Base-by-base conservation (phyloP, 2,329 filamentous ascomycete genomes). In the Botryotinia convoluta region DNA sequence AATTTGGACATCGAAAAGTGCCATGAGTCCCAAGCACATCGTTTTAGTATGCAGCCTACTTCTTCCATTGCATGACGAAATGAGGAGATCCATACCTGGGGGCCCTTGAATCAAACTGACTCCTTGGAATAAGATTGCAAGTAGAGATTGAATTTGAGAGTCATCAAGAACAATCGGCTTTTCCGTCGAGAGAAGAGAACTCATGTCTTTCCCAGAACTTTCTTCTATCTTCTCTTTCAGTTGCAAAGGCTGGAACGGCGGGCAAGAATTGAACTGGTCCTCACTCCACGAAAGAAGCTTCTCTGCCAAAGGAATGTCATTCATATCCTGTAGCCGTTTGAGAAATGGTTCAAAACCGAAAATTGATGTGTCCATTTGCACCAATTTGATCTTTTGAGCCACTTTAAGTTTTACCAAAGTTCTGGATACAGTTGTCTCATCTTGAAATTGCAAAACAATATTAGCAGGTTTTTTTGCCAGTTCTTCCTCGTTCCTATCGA, bases 281-380 rank as follows among this genome's bases (percentile, higher is more conserved):
- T 76, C 45, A 75, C 73, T 59, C 76, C 80, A 81, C 14, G 80
- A 77, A 3, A 92, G 80, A 0, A 92, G 77, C 45, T 87, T 83
- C 2, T 87, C 79, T 4, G 86, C 82, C 0, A 94, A 82, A 0
- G 90, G 87, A 0, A 93, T 71, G 2, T 89, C 85, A 0, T 79
- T 82, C 37, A 89, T 88, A 0, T 83, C 81, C 78, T 92, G 86
- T 1, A 94, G 82, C 1, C 87, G 85, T 65, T 86, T 81, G 7
- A 94, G 79, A 1, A 94, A 85, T 0, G 92, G 92, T 71, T 93
- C 89, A 72, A 90, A 93, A 0, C 91, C 89, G 78, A 93, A 94
- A 0, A 91, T 85, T 0, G 91, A 84, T 0, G 91, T 91, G 60
- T 92, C 87, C 0, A 93, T 87, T 3, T 90, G 81, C 0, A 90